A percentile compares a stretch with the other conserved stretches of the same genome.
phyloP scores from a whole-genome alignment of 176 grass and related monocot species.

The Carex myosuroides region DNA sequence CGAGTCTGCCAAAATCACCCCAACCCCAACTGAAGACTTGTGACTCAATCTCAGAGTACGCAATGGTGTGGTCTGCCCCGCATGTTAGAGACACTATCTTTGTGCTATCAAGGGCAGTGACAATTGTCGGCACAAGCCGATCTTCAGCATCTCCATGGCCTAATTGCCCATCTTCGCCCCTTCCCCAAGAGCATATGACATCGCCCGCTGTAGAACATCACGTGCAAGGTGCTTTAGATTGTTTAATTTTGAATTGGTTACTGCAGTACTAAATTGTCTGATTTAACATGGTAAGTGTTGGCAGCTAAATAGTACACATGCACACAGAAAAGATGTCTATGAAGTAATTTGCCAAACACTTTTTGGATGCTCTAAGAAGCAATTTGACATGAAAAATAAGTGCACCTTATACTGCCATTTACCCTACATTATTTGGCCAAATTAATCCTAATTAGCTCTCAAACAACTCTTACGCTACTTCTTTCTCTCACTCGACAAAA shows the following conservation, averaged over 20 bases:
- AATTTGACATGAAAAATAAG: not conserved
- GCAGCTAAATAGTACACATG: not conserved
- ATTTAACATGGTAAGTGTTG: not conserved
- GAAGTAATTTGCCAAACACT: not conserved
- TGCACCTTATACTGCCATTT: not conserved
- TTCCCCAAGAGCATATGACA: constrained; percentile 61
- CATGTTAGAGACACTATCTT: constrained; percentile 48
- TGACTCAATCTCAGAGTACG: constrained; percentile 38
- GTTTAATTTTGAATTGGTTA: not conserved
- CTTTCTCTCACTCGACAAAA: not conserved
- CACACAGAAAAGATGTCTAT: not conserved
- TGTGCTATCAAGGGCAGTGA: constrained; percentile 36
- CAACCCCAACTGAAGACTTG: constrained; percentile 79
- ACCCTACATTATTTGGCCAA: not conserved
- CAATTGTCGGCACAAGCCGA: constrained; percentile 37
- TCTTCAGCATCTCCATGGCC: constrained; percentile 81
- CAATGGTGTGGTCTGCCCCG: constrained; percentile 67
- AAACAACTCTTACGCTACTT: not conserved
- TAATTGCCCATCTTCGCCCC: constrained; percentile 70
- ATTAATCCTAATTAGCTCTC: not conserved
- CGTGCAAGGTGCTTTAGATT: not conserved
- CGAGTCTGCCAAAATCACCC: constrained; percentile 75
- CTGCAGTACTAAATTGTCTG: not conserved
- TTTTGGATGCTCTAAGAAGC: not conserved
- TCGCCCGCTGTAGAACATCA: constrained; percentile 31